phyloP scores from a whole-genome alignment of 345 rosid genomes.

The Pistacia integerrima region DNA sequence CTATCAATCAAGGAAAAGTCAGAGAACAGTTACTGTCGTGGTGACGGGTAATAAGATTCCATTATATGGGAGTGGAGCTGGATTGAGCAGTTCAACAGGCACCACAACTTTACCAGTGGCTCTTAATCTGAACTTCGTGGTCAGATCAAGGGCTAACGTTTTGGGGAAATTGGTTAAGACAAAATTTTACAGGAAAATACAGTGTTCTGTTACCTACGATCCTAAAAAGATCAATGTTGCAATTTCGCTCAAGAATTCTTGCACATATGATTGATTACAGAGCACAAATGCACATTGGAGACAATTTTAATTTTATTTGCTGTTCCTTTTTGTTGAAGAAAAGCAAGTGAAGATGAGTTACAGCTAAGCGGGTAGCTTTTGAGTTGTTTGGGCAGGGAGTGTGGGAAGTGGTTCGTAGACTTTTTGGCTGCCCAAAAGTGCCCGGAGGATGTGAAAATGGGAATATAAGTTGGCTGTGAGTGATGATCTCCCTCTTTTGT shows the following conservation, averaged over 20 bases:
- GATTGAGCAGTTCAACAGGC: constrained; percentile 60
- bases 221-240: constrained; percentile 64
- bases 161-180: constrained; percentile 90
- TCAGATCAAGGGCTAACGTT: constrained; percentile 79
- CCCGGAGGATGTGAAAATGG: constrained; percentile 21
- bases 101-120: constrained; percentile 58
- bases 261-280: constrained; percentile 50
- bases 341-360: constrained; percentile 26
- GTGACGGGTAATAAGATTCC: constrained; percentile 77
- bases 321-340: constrained; percentile 3
- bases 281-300: background rate
- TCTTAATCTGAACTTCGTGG: constrained; percentile 54
- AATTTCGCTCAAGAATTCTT: constrained; percentile 66
- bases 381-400: constrained; percentile 19
- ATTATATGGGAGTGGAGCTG: constrained; percentile 81
- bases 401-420: constrained; percentile 14
- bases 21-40: constrained; percentile 52
- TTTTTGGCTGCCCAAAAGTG: constrained; percentile 35
- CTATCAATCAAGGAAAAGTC: constrained; percentile 81
- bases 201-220: constrained; percentile 62
- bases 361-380: constrained; percentile 57
- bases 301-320: background rate
- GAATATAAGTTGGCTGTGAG: constrained; percentile 21
- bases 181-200: constrained; percentile 66
- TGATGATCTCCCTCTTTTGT: constrained; percentile 1